Percentiles rank a stretch among this genome's conserved stretches.
Evolutionary conservation across 495 filamentous ascomycete species (phyloP).

Genomic region (Tetracladium setigerum): DNA sequence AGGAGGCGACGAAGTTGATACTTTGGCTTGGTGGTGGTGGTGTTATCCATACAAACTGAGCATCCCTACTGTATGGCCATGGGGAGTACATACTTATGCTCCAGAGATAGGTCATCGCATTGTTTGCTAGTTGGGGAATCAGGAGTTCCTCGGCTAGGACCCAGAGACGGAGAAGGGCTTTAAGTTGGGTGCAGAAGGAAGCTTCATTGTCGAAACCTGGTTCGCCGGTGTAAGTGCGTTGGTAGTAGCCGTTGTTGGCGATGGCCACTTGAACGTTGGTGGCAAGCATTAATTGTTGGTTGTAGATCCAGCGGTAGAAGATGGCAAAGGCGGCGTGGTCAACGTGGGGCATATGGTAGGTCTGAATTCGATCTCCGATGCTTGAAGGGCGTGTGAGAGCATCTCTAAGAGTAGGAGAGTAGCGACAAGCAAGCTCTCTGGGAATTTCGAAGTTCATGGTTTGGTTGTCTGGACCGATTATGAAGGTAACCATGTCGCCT

Average conservation of each 20-base stretch:
- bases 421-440: not conserved
- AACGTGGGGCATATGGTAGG: not conserved
- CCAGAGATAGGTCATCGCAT: not conserved
- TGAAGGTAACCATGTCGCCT: conserved; percentile 2
- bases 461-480: not conserved
- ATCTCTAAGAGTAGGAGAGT: not conserved
- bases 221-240: too few relatives aligned
- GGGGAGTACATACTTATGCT: not conserved
- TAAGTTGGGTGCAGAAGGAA: not conserved
- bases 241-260: too few relatives aligned
- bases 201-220: too few relatives aligned
- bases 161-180: not conserved
- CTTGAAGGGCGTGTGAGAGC: not conserved
- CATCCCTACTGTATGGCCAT: not conserved
- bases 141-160: not conserved
- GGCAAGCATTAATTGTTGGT: not conserved
- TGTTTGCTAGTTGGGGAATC: not conserved
- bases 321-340: not conserved
- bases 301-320: not conserved
- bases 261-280: too few relatives aligned
- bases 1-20: not conserved
- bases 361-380: not conserved
- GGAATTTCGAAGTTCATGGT: not conserved
- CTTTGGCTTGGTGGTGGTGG: not conserved
- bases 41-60: not conserved